Evolutionary conservation across 2,329 filamentous ascomycete genomes (phyloP).

Genomic region (Helminthosporium solani): DNA sequence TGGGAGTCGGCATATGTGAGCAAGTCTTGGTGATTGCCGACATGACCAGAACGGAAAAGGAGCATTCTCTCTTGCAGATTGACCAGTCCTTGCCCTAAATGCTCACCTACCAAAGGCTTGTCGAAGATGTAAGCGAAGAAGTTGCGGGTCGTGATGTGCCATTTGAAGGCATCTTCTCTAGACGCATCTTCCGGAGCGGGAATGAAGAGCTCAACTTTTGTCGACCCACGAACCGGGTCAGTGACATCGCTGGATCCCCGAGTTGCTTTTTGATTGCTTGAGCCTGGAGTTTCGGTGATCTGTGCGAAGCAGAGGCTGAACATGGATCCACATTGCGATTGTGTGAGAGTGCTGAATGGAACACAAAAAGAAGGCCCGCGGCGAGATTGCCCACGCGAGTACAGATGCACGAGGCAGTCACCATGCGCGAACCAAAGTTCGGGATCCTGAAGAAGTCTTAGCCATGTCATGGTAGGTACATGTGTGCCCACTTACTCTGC

Average conservation of each 20-base stretch:
- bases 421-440: conserved; percentile 69
- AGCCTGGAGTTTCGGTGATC: conserved; percentile 20
- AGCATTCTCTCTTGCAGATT: conserved; percentile 66
- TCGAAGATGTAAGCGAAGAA: conserved; percentile 71
- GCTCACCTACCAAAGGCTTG: conserved; percentile 66
- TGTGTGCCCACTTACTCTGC: conserved; percentile 23
- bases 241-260: conserved; percentile 38
- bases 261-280: conserved; percentile 10
- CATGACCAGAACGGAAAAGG: conserved; percentile 56
- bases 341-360: conserved; percentile 58
- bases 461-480: neutral
- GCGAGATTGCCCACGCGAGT: conserved; percentile 63
- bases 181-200: conserved; percentile 59
- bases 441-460: conserved; percentile 57
- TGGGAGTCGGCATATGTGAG: conserved; percentile 66
- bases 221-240: conserved; percentile 31
- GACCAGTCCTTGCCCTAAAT: conserved; percentile 65
- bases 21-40: conserved; percentile 62
- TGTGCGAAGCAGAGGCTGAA: conserved; percentile 51
- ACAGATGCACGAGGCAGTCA: conserved; percentile 70
- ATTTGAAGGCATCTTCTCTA: conserved; percentile 58
- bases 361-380: conserved; percentile 69
- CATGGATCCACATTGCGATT: conserved; percentile 60
- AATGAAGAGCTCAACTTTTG: conserved; percentile 64
- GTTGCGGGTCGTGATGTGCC: conserved; percentile 71